Evolutionary conservation across 1,139 yeast genomes (phyloP), one percentile per base, ranked within the genome.

Genomic region (Maudiozyma humilis): DNA sequence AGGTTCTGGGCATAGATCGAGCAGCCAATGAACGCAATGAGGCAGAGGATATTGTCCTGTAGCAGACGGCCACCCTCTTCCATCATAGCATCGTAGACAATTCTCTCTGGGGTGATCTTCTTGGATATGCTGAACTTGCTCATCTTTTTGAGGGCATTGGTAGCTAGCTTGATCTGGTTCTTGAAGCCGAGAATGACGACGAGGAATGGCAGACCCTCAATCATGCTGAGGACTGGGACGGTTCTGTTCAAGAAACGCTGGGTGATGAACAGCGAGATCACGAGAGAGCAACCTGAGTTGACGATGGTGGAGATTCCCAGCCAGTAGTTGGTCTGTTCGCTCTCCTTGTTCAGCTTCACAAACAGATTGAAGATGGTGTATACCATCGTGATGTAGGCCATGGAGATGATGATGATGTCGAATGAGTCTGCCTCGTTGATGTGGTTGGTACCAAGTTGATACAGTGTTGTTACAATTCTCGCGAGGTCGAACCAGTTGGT

Each of bases 181-280:
- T 88, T 89, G 67, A 91, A 91, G 1, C 98, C 98, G 57, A 91
- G 79, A 8, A 89, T 82, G 20, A 95, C 91, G 17, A 89, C 95
- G 56, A 91, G 73, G 65, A 91, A 91, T 20, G 98, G 98, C 41
- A 91, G 69, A 12, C 97, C 97, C 69, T 91, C 97, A 44, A 91
- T 78, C 54, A 91, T 71, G 49, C 88, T 79, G 48, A 85, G 69
- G 46, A 87, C 71, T 5, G 95, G 79, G 32, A 91, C 83, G 42
- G 72, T 73, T 38, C 73, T 62, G 34, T 71, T 67, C n/a, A 80
- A 59, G 43, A 73, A 63, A 41, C 59, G 59, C 16, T 64, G 64
- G 29, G 87, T 77, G 27, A 88, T 73, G 51, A 81, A 76, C 53
- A 87, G 72, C 2, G 96, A 96, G 56, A 86, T 77, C 51, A 89